These are phyloP conservation scores for Phytopythium mirpurense DNA, from an alignment of 352 stramenopile genomes.

Conservation along the genomic window DNA sequence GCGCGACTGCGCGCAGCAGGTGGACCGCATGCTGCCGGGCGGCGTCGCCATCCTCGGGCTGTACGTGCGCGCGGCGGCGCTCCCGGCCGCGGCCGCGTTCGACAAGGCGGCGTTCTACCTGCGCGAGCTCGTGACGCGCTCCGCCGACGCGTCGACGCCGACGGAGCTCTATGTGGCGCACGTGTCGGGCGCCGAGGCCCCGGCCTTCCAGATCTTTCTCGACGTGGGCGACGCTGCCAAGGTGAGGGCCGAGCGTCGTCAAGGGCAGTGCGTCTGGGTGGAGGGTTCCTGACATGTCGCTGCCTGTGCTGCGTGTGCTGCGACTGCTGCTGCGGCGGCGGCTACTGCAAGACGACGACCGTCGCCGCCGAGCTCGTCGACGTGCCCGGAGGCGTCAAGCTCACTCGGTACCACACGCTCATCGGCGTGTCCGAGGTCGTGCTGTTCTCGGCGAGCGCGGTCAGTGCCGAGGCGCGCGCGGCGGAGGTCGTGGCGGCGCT, in stretches of 20 bases:
- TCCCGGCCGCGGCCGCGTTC: slow-evolving; percentile 25
- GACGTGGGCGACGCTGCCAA: slow-evolving; percentile 2
- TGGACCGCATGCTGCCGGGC: slow-evolving; percentile 60
- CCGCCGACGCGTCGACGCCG: slow-evolving; percentile 9
- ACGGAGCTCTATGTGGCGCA: slow-evolving; percentile 41
- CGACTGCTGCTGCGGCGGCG: too few relatives aligned
- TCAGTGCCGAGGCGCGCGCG: slow-evolving; percentile 25
- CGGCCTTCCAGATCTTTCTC: slow-evolving; percentile 11
- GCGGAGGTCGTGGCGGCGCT: slow-evolving; percentile 45
- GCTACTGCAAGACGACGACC: neutral
- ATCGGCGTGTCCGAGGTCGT: slow-evolving; percentile 45
- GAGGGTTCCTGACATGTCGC: too few relatives aligned
- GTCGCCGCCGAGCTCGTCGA: neutral
- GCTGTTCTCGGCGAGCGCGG: slow-evolving; percentile 13
- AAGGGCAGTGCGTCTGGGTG: too few relatives aligned
- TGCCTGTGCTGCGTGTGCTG: too few relatives aligned
- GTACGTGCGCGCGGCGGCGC: slow-evolving; percentile 28
- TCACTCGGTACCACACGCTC: slow-evolving; percentile 31
- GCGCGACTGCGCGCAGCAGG: slow-evolving; percentile 56
- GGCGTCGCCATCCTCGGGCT: slow-evolving; percentile 48
- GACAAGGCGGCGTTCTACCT: slow-evolving; percentile 46
- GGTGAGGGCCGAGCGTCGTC: too few relatives aligned
- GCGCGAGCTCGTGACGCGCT: slow-evolving; percentile 33
- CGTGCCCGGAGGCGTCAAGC: slow-evolving; percentile 7
- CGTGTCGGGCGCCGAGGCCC: slow-evolving; percentile 19